phyloP scores from a whole-genome alignment of 2,329 filamentous ascomycete species.

The Exophiala oligosperma region DNA sequence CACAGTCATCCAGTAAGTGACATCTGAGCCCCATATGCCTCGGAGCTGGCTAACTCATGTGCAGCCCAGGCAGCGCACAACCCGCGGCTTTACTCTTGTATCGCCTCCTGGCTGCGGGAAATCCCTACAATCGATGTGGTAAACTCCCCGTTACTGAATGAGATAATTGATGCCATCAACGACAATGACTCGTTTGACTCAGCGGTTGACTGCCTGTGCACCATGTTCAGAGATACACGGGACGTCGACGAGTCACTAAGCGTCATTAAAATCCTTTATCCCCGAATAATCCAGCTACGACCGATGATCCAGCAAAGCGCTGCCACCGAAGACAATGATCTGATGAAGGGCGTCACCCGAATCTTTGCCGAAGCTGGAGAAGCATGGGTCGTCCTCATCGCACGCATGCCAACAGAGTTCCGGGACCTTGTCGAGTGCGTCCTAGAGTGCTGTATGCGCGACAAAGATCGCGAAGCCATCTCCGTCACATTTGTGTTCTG shows the following conservation, averaged over 20 bases:
- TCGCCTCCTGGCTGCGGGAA: constrained; percentile 94
- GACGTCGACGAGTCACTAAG: constrained; percentile 89
- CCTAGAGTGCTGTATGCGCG: constrained; percentile 84
- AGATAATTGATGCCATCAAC: constrained; percentile 75
- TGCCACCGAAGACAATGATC: constrained; percentile 79
- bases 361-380: constrained; percentile 92
- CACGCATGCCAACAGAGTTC: constrained; percentile 79
- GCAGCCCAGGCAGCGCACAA: constrained; percentile 76
- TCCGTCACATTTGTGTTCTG: constrained; percentile 95
- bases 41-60: constrained; percentile 27
- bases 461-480: constrained; percentile 87
- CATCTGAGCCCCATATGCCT: neutral
- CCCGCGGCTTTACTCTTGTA: constrained; percentile 88
- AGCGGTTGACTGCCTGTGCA: constrained; percentile 88
- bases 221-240: constrained; percentile 85
- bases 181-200: constrained; percentile 78
- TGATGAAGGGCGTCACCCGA: constrained; percentile 83
- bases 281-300: constrained; percentile 72
- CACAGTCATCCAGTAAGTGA: constrained; percentile 82
- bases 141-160: constrained; percentile 77
- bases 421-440: constrained; percentile 82
- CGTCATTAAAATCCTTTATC: constrained; percentile 79
- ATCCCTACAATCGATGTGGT: constrained; percentile 82
- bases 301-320: constrained; percentile 74
- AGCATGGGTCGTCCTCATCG: constrained; percentile 90